Evolutionary conservation across 306 rosid genomes (phyloP).

Genomic region (Datisca glomerata): DNA sequence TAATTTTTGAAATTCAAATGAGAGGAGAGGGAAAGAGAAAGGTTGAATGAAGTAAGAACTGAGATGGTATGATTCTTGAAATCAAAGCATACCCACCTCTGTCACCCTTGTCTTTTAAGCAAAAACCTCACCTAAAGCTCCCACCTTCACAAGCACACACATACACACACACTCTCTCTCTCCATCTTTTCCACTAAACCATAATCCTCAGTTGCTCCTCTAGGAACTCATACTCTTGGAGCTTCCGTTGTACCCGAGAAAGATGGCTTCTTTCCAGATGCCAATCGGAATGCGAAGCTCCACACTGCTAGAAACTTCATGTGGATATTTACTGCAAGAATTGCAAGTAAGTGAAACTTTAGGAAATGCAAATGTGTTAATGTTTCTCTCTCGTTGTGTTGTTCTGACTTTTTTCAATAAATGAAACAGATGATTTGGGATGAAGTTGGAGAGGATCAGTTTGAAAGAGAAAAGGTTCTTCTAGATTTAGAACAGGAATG

Average conservation of each 20-base stretch:
- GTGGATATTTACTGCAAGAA: slow-evolving; percentile 85
- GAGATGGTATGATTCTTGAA: slow-evolving; percentile 56
- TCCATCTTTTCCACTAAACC: slow-evolving; percentile 14
- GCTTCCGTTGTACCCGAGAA: slow-evolving; percentile 1
- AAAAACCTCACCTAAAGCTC: slow-evolving; percentile 50
- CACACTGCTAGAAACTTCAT: slow-evolving; percentile 67
- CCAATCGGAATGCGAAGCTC: slow-evolving; percentile 68
- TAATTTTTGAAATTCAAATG: slow-evolving; percentile 19
- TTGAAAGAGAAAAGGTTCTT: slow-evolving; percentile 77
- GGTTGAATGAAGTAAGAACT: slow-evolving; percentile 18
- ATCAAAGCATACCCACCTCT: slow-evolving; percentile 69
- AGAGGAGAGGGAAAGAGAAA: slow-evolving; percentile 15
- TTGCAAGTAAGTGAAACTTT: slow-evolving; percentile 87
- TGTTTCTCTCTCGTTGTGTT: slow-evolving; percentile 5
- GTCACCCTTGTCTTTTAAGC: slow-evolving; percentile 87
- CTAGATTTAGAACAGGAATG: slow-evolving; percentile 89
- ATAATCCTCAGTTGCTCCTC: slow-evolving; percentile 23
- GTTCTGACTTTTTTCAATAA: slow-evolving; percentile 1
- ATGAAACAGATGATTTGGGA: slow-evolving; percentile 84
- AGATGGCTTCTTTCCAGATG: slow-evolving; percentile 63
- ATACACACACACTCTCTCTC: no score
- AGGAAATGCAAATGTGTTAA: slow-evolving; percentile 5
- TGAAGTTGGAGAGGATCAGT: slow-evolving; percentile 91
- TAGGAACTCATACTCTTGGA: slow-evolving; percentile 22
- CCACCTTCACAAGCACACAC: no score